Evolutionary conservation across 805 yeast species (phyloP).

Genomic region (Wickerhamomyces bisporus): DNA sequence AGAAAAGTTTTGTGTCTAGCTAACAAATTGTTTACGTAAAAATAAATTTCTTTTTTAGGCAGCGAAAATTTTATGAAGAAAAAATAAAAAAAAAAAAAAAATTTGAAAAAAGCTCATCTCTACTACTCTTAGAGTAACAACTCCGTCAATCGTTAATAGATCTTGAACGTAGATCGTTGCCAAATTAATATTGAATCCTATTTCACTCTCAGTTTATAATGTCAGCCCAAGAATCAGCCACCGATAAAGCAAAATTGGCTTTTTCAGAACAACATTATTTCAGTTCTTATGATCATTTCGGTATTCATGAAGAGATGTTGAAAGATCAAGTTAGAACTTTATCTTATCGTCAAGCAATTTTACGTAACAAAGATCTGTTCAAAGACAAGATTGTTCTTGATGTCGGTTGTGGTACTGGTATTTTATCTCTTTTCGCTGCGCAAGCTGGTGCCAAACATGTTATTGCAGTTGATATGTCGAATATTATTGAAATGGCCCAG

Average conservation of each 20-base stretch:
- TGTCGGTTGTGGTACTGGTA: constrained; percentile 99
- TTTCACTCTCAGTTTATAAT: constrained; percentile 12
- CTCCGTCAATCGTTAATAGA: no score
- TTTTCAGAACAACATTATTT: constrained; percentile 90
- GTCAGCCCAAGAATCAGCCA: constrained; percentile 44
- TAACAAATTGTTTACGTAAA: neutral
- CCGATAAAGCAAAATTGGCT: constrained; percentile 59
- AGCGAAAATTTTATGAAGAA: neutral
- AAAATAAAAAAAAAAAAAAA: neutral
- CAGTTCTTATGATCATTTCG: constrained; percentile 92
- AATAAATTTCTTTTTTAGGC: neutral
- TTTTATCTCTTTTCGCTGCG: constrained; percentile 95
- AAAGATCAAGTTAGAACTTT: constrained; percentile 92
- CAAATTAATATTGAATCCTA: neutral
- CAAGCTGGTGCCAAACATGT: constrained; percentile 99
- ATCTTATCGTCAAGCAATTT: constrained; percentile 87
- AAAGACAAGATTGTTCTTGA: constrained; percentile 92
- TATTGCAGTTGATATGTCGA: constrained; percentile 95
- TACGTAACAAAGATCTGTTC: constrained; percentile 82
- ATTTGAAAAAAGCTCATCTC: no score
- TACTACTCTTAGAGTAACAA: no score
- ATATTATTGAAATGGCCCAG: constrained; percentile 94
- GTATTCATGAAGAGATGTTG: constrained; percentile 98
- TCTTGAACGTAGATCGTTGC: no score
- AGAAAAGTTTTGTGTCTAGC: no score